These are phyloP conservation scores for Chionographis japonica DNA, from an alignment of 106 monocot genomes.

Conservation along the genomic window DNA sequence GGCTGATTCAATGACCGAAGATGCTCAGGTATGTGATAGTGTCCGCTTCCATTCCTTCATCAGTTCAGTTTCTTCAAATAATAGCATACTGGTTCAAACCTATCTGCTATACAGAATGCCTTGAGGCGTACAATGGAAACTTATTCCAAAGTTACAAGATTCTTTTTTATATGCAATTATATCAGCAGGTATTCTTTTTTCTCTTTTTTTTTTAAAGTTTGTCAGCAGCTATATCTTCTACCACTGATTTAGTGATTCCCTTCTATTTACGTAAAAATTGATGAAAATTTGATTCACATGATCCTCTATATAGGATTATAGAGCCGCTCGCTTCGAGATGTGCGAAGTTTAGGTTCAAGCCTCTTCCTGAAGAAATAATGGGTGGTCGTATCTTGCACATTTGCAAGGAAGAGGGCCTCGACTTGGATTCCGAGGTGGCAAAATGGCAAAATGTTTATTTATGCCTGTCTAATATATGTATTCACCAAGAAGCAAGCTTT, in stretches of 20 bases:
- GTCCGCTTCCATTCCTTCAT: neutral
- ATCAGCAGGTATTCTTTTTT: conserved; percentile 75
- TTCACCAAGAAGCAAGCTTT: neutral
- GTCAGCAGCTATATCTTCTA: neutral
- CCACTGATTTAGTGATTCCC: neutral
- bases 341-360: conserved; percentile 96
- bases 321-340: conserved; percentile 99
- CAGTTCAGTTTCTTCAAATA: neutral
- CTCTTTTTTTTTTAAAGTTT: neutral
- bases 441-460: conserved; percentile 1
- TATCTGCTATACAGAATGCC: conserved; percentile 70
- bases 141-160: conserved; percentile 93
- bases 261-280: neutral
- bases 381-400: conserved; percentile 75
- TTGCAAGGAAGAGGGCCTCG: conserved; percentile 79
- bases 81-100: neutral
- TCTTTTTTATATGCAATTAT: conserved; percentile 98
- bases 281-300: neutral
- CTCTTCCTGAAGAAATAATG: conserved; percentile 85
- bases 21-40: conserved; percentile 69
- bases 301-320: conserved; percentile 64
- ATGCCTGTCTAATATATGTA: neutral
- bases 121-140: conserved; percentile 97
- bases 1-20: conserved; percentile 99
- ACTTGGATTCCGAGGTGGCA: conserved; percentile 66